Conservation (phyloP, 441 rosid genomes). For the Dalechampia spathulata region DNA sequence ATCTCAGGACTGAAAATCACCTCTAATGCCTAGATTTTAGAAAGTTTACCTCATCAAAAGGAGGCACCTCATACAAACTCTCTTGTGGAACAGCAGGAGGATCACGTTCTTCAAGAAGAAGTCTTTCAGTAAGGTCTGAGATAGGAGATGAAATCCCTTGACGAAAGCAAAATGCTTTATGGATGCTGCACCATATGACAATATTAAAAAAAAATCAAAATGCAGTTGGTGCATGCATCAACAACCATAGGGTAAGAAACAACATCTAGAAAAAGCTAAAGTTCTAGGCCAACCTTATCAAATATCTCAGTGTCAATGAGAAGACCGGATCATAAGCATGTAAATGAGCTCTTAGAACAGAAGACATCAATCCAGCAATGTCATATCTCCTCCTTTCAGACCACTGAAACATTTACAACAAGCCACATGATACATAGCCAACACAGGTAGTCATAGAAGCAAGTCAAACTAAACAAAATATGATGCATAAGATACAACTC, state of each 20-base stretch:
- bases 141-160: conserved; percentile 76
- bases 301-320: conserved; percentile 78
- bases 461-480: not conserved
- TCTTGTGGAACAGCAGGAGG: conserved; percentile 65
- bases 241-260: conserved; percentile 2
- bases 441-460: not conserved
- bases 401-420: conserved; percentile 52
- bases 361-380: conserved; percentile 82
- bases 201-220: conserved; percentile 10
- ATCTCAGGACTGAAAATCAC: conserved; percentile 6
- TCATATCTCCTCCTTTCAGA: conserved; percentile 78
- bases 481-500: not conserved
- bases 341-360: conserved; percentile 79
- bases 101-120: conserved; percentile 83
- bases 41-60: conserved; percentile 78
- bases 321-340: conserved; percentile 83
- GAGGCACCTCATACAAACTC: conserved; percentile 65
- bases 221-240: not conserved
- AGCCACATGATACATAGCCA: conserved; percentile 13
- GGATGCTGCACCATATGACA: conserved; percentile 53
- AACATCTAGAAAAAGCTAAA: not conserved
- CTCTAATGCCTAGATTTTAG: conserved; percentile 8
- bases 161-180: conserved; percentile 66
- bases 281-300: conserved; percentile 49
- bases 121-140: conserved; percentile 75